Evolutionary conservation across 2,329 filamentous ascomycete species (phyloP).

Genomic region (Claviceps purpurea): DNA sequence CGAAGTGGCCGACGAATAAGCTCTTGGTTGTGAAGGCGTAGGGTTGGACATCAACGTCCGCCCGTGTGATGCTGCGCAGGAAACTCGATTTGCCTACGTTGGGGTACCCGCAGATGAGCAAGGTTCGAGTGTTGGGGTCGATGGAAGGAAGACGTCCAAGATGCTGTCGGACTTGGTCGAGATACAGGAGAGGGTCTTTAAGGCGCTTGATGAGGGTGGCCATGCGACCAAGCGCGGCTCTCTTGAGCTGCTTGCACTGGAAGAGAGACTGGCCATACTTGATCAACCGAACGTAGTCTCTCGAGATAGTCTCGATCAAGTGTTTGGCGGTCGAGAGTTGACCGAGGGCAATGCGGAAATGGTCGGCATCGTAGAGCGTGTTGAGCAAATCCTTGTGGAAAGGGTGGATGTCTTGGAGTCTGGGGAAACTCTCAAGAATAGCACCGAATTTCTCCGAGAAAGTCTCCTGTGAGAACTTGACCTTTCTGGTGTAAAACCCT

Average conservation of each 20-base stretch:
- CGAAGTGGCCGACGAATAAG: constrained; percentile 93
- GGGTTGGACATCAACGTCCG: constrained; percentile 92
- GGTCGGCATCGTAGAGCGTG: constrained; percentile 96
- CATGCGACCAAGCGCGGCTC: constrained; percentile 92
- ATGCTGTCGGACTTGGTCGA: constrained; percentile 87
- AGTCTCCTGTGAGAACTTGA: constrained; percentile 96
- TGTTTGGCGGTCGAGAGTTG: constrained; percentile 94
- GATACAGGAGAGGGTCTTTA: constrained; percentile 87
- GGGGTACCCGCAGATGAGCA: constrained; percentile 93
- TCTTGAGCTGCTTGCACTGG: constrained; percentile 98
- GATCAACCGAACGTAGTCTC: constrained; percentile 82
- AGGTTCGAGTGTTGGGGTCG: constrained; percentile 90
- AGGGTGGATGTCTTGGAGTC: constrained; percentile 86
- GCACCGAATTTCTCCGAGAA: constrained; percentile 85
- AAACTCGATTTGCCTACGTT: constrained; percentile 98
- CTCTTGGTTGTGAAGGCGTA: constrained; percentile 98
- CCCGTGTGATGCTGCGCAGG: constrained; percentile 78
- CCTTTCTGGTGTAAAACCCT: constrained; percentile 93
- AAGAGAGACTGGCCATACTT: constrained; percentile 96
- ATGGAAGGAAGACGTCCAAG: constrained; percentile 95
- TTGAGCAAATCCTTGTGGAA: constrained; percentile 80
- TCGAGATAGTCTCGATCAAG: constrained; percentile 86
- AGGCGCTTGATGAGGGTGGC: constrained; percentile 90
- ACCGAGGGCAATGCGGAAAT: constrained; percentile 92
- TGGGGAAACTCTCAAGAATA: constrained; percentile 86